A percentile compares a stretch with the other conserved stretches of the same genome.
These are phyloP conservation scores for Penicillium riverlandense DNA, from an alignment of 495 filamentous ascomycete genomes.

Conservation along the genomic window DNA sequence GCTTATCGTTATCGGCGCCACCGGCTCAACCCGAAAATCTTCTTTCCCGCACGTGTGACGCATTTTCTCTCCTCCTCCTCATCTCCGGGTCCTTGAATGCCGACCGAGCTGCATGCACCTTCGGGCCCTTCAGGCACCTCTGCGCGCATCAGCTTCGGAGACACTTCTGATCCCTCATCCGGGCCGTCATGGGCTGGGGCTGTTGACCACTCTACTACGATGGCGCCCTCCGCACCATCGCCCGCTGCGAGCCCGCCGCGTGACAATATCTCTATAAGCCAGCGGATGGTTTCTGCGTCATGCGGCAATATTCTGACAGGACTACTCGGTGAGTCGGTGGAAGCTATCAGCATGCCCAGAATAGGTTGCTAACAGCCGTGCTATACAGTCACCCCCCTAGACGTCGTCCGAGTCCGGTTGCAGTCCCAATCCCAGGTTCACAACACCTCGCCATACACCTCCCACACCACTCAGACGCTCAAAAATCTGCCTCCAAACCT, in stretches of 20 bases:
- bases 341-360: not conserved
- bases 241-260: conserved; percentile 10
- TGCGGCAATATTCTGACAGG: conserved; percentile 85
- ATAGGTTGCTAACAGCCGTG: not conserved
- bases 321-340: conserved; percentile 60
- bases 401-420: conserved; percentile 91
- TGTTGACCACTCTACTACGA: conserved; percentile 29
- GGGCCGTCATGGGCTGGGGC: conserved; percentile 30
- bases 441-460: conserved; percentile 33
- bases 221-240: conserved; percentile 22
- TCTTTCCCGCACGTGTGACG: conserved; percentile 11
- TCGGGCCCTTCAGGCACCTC: not conserved
- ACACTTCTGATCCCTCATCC: conserved; percentile 5
- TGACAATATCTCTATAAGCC: conserved; percentile 62
- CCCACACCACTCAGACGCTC: conserved; percentile 48
- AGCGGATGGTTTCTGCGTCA: conserved; percentile 93
- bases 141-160: no score
- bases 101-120: conserved; percentile 9
- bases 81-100: conserved; percentile 5
- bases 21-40: conserved; percentile 26
- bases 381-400: conserved; percentile 81
- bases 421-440: conserved; percentile 66
- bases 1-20: conserved; percentile 22
- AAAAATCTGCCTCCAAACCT: conserved; percentile 65
- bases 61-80: not conserved